A percentile compares a stretch with the other conserved stretches of the same genome.
phyloP scores from a whole-genome alignment of 257 asterid species.

The Solanum sparsipilum region DNA sequence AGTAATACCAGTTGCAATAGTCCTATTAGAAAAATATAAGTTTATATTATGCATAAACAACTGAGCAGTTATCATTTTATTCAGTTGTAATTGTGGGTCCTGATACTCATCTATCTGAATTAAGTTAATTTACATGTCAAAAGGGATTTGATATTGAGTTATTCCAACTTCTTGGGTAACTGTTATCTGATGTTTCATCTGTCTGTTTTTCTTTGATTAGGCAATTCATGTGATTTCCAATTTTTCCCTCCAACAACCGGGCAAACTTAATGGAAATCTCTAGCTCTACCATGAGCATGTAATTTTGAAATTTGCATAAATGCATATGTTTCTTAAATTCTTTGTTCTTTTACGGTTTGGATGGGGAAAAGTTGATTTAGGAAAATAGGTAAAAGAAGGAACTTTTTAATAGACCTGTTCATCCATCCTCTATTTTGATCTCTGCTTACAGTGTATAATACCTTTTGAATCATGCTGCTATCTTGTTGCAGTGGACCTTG shows the following conservation, averaged over 20 bases:
- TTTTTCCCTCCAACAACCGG: neutral
- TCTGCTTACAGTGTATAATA: neutral
- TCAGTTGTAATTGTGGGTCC: neutral
- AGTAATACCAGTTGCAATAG: neutral
- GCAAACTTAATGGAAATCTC: neutral
- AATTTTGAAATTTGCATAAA: neutral
- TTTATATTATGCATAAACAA: neutral
- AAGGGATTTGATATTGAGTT: neutral
- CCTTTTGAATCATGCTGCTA: neutral
- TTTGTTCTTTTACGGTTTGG: neutral
- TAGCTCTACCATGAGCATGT: neutral
- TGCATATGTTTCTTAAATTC: neutral
- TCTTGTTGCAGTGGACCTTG: neutral
- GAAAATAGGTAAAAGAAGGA: neutral
- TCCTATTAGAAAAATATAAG: neutral
- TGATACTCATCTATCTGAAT: neutral
- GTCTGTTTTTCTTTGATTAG: neutral
- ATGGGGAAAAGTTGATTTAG: neutral
- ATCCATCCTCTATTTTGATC: neutral
- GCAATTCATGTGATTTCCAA: neutral
- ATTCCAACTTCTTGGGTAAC: neutral
- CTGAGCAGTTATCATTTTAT: neutral
- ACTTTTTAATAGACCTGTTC: neutral
- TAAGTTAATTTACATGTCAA: neutral
- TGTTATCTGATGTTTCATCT: neutral